Base-by-base conservation (phyloP, 257 asterid genomes). In the Cynanchum wilfordii region DNA sequence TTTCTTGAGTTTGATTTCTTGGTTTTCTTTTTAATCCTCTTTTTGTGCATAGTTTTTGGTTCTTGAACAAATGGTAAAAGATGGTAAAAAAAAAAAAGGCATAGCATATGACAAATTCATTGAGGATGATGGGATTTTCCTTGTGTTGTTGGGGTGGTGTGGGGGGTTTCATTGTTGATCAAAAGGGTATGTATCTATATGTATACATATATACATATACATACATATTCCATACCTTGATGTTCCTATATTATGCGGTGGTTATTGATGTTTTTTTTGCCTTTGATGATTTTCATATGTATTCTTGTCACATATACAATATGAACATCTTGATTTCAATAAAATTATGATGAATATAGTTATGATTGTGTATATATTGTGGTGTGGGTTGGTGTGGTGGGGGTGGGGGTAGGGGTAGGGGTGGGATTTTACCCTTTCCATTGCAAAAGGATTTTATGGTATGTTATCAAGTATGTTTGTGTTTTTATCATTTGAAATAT, bases 31-130 rank as follows among this genome's bases (percentile, higher is more conserved):
- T 79, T 78, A 16, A 9, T 50, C 73, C 74, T 16, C 83, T 49
- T 73, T 75, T 16, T 84, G 91, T 89, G 91, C 76, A 84, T 84
- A 84, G 85, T 71, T 7, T 1, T 42, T 42, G 10, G 38, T 33
- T 42, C 10, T 42, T 42, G 7, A 17, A 50, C 8, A 25, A 5
- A 44, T 25, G 19, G 62, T 9, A 16, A 47, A n/a, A 72, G 33
- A 74, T 36, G 40, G 40, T 66, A 71, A 67, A n/a, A n/a, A 30
- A 4, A 33, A 33, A 55, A 69, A 79, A 64, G 71, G 24, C 7
- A 45, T 51, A 76, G 73, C 76, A 77, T 66, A 66, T 72, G 59
- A 64, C 62, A 73, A 59, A 54, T 45, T 72, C 63, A 59, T 17
- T 12, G 80, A 63, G 73, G 84, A 73, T 64, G 49, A 57, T 72